phyloP scores from a whole-genome alignment of 345 rosid genomes.

The Lepidium sativum region DNA sequence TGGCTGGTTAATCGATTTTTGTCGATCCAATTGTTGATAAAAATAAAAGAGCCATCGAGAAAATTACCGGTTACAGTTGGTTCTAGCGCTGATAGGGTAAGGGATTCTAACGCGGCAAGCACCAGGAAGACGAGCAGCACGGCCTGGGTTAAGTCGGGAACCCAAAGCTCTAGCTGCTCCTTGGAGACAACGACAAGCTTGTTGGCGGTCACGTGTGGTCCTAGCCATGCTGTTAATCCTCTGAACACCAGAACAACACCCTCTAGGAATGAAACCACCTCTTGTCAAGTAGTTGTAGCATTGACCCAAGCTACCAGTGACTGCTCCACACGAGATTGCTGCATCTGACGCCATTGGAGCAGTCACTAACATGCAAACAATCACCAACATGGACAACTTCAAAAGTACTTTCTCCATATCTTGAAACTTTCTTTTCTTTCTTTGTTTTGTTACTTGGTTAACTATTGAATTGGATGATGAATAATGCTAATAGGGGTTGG shows the following conservation, averaged over 20 bases:
- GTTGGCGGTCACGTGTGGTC: slow-evolving; percentile 43
- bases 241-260: slow-evolving; percentile 44
- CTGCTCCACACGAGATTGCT: slow-evolving; percentile 36
- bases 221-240: slow-evolving; percentile 30
- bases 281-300: slow-evolving; percentile 34
- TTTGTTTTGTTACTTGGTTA: not conserved
- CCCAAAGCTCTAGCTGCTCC: slow-evolving; percentile 21
- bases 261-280: slow-evolving; percentile 10
- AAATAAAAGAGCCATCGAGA: not conserved
- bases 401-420: slow-evolving; percentile 13
- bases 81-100: slow-evolving; percentile 47
- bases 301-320: slow-evolving; percentile 13
- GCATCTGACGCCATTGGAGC: slow-evolving; percentile 29
- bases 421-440: not conserved
- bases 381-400: slow-evolving; percentile 19
- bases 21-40: too few species aligned
- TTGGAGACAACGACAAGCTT: slow-evolving; percentile 47
- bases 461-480: slow-evolving; percentile 19
- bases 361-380: slow-evolving; percentile 19
- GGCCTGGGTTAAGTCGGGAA: slow-evolving; percentile 8
- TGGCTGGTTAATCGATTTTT: too few species aligned
- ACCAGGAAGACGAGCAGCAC: slow-evolving; percentile 38
- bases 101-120: slow-evolving; percentile 44
- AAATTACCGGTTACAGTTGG: slow-evolving; percentile 42
- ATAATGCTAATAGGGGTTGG: slow-evolving; percentile 2